Evolutionary conservation across 495 filamentous ascomycete genomes (phyloP).

Genomic region (Neurospora sp.): DNA sequence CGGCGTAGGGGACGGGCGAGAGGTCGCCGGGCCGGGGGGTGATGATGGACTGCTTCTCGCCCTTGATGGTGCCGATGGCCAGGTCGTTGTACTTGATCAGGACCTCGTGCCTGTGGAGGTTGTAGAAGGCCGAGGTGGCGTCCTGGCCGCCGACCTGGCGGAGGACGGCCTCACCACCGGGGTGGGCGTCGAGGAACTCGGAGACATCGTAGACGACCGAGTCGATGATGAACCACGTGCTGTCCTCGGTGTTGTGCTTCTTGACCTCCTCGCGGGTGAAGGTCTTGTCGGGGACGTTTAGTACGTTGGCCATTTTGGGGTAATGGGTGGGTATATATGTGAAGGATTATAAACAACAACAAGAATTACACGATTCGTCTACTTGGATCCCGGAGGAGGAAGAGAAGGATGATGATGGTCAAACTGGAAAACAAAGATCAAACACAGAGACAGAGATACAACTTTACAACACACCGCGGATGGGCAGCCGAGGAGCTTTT

Average conservation of each 20-base stretch:
- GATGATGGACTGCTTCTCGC: slow-evolving; percentile 66
- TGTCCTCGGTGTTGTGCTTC: slow-evolving; percentile 74
- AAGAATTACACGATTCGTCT: background rate
- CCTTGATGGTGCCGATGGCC: slow-evolving; percentile 65
- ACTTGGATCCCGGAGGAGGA: background rate
- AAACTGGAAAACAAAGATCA: background rate
- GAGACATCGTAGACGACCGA: slow-evolving; percentile 87
- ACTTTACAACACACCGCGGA: background rate
- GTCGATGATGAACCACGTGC: slow-evolving; percentile 75
- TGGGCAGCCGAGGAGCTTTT: background rate
- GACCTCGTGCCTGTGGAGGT: slow-evolving; percentile 87
- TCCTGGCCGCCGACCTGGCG: slow-evolving; percentile 77
- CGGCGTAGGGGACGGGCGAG: slow-evolving; percentile 68
- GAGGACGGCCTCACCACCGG: slow-evolving; percentile 74
- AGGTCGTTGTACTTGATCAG: slow-evolving; percentile 64
- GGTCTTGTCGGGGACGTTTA: slow-evolving; percentile 29
- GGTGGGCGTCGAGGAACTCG: slow-evolving; percentile 86
- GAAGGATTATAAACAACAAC: background rate
- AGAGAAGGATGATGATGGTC: background rate
- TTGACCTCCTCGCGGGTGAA: slow-evolving; percentile 70
- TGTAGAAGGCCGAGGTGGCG: slow-evolving; percentile 83
- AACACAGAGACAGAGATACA: background rate
- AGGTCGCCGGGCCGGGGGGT: slow-evolving; percentile 61
- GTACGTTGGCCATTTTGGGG: background rate
- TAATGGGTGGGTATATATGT: background rate